These are phyloP conservation scores for Paraphoma sp. DNA, from an alignment of 2,329 filamentous ascomycete genomes.

Conservation along the genomic window DNA sequence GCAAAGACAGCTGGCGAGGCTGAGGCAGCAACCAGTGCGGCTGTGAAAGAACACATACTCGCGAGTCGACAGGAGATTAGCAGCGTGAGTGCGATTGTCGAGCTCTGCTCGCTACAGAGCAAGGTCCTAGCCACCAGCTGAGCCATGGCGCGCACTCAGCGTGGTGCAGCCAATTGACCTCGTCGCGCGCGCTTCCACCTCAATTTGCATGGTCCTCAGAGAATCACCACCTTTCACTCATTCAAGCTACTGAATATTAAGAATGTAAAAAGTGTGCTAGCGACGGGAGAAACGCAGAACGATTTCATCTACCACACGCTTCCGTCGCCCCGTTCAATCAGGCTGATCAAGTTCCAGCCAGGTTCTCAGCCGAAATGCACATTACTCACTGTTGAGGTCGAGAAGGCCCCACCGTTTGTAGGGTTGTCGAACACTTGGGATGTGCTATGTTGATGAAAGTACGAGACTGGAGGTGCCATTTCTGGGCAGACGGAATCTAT, in stretches of 20 bases:
- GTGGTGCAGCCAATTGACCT: too few species aligned
- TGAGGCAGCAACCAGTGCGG: slow-evolving; percentile 21
- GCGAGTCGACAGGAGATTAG: slow-evolving; percentile 31
- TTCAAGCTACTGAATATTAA: too few species aligned
- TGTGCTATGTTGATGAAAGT: background rate
- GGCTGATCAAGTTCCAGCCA: background rate
- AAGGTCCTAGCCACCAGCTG: slow-evolving; percentile 10
- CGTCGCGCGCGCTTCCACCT: too few species aligned
- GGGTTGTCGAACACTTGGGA: slow-evolving; percentile 15
- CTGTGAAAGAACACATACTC: slow-evolving; percentile 26
- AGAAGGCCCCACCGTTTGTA: slow-evolving; percentile 14
- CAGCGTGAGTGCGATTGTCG: slow-evolving; percentile 32
- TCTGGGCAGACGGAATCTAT: slow-evolving; percentile 2
- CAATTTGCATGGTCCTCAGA: too few species aligned
- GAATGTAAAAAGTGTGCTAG: too few species aligned
- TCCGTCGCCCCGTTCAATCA: background rate
- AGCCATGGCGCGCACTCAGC: background rate
- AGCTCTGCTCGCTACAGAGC: slow-evolving; percentile 38
- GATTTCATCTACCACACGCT: background rate
- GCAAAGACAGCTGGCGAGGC: slow-evolving; percentile 29
- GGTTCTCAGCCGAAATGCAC: background rate
- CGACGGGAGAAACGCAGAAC: too few species aligned
- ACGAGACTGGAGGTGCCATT: background rate
- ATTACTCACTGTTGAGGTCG: slow-evolving; percentile 7
- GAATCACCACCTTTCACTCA: too few species aligned